Percentiles rank a stretch among this genome's conserved stretches.
Evolutionary conservation across 371 early-diverging fungal genomes (phyloP).

Genomic region (Funneliformis caledonium): DNA sequence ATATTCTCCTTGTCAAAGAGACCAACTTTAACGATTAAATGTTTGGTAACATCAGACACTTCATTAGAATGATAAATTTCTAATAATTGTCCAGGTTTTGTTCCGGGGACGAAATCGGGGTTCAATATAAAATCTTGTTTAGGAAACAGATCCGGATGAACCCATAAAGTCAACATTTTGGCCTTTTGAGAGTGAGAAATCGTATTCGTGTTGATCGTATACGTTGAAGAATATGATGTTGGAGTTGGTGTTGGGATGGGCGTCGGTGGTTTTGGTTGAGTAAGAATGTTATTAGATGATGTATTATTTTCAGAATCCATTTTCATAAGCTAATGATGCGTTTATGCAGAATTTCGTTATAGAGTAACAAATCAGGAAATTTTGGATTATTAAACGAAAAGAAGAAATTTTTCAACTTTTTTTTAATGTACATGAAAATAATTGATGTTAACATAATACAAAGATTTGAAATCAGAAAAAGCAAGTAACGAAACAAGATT

Average conservation of each 20-base stretch:
- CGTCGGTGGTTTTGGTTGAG: not conserved
- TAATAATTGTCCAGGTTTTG: slow-evolving; percentile 81
- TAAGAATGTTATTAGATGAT: not conserved
- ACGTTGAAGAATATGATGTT: not conserved
- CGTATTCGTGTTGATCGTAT: not conserved
- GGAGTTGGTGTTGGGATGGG: not conserved
- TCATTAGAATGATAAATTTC: slow-evolving; percentile 59
- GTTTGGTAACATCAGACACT: slow-evolving; percentile 43
- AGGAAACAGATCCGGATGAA: slow-evolving; percentile 70
- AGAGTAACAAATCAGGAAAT: no score
- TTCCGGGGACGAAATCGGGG: slow-evolving; percentile 77
- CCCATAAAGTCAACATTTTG: slow-evolving; percentile 56
- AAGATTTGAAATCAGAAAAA: no score
- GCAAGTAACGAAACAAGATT: no score
- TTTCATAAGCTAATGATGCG: not conserved
- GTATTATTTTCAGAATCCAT: not conserved
- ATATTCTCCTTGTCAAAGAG: slow-evolving; percentile 47
- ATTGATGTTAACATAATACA: no score
- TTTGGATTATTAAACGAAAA: no score
- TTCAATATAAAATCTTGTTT: slow-evolving; percentile 68
- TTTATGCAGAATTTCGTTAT: not conserved
- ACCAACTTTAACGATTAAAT: slow-evolving; percentile 45
- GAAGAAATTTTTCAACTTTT: no score
- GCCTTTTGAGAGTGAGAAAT: not conserved
- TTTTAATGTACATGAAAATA: no score